Evolutionary conservation across 164 flowering plant genomes (phyloP).

Genomic region (Saururus chinensis): DNA sequence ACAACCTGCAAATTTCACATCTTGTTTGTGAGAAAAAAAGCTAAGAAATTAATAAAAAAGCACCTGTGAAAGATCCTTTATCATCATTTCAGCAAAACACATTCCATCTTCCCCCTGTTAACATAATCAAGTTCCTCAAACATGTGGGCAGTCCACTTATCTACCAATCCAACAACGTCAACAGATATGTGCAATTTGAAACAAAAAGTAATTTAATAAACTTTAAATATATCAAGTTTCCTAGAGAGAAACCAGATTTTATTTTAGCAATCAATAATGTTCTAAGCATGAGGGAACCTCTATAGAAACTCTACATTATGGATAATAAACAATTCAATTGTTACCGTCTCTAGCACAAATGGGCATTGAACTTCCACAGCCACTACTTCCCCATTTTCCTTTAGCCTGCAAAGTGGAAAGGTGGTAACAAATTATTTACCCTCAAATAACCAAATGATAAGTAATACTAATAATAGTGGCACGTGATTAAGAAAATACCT

Average conservation of each 20-base stretch:
- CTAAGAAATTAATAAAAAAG: background rate
- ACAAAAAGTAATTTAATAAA: background rate
- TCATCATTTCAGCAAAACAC: constrained; percentile 92
- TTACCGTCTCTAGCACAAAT: constrained; percentile 97
- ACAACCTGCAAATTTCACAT: constrained; percentile 47
- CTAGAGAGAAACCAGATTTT: background rate
- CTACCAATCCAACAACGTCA: constrained; percentile 96
- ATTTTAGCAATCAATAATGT: background rate
- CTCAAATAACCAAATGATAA: background rate
- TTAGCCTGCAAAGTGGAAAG: constrained; percentile 45
- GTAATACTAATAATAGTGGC: background rate
- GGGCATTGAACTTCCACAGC: constrained; percentile 99
- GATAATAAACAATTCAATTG: constrained; percentile 77
- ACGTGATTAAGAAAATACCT: constrained; percentile 33
- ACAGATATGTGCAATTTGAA: constrained; percentile 44
- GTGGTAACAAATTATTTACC: background rate
- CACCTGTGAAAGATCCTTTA: constrained; percentile 93
- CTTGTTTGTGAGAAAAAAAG: too few relatives aligned
- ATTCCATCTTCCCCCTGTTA: constrained; percentile 91
- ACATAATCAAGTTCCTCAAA: constrained; percentile 98
- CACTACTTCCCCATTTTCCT: constrained; percentile 90
- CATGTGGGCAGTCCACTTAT: constrained; percentile 98
- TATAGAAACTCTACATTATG: constrained; percentile 82
- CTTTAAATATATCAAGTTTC: background rate
- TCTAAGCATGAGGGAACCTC: constrained; percentile 77